Conservation (phyloP, 2,329 filamentous ascomycete species). For the Aspergillus clavatus region DNA sequence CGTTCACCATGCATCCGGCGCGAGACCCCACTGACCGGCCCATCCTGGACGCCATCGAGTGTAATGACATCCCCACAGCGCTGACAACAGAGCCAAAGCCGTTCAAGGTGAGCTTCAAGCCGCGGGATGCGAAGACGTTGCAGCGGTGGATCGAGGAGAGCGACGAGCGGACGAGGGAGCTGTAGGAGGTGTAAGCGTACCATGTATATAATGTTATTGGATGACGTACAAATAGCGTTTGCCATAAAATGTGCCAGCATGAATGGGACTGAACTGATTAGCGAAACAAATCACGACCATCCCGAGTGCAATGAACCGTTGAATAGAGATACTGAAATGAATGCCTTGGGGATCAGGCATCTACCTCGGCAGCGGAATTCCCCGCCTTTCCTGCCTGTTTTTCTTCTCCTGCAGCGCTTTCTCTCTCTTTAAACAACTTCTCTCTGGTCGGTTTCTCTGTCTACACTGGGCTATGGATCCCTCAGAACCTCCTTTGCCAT, state of each 20-base stretch:
- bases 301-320: too few species aligned
- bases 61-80: slow-evolving; percentile 53
- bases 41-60: slow-evolving; percentile 54
- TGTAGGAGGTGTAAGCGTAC: slow-evolving; percentile 24
- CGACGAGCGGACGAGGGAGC: slow-evolving; percentile 48
- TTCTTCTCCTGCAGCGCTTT: neutral
- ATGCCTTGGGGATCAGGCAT: neutral
- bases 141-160: slow-evolving; percentile 51
- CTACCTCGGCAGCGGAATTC: slow-evolving; percentile 11
- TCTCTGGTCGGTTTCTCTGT: neutral
- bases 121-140: slow-evolving; percentile 45
- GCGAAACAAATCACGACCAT: too few species aligned
- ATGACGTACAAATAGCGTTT: too few species aligned
- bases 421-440: neutral
- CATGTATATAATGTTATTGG: slow-evolving; percentile 6
- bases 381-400: slow-evolving; percentile 13
- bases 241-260: too few species aligned
- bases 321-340: too few species aligned
- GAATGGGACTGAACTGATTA: too few species aligned
- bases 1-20: slow-evolving; percentile 52
- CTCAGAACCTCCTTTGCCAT: neutral
- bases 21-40: slow-evolving; percentile 46
- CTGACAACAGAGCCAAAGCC: slow-evolving; percentile 59
- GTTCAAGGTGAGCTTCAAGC: slow-evolving; percentile 55
- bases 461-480: neutral